Evolutionary conservation across 306 rosid genomes (phyloP).

Genomic region (Vigna mungo): DNA sequence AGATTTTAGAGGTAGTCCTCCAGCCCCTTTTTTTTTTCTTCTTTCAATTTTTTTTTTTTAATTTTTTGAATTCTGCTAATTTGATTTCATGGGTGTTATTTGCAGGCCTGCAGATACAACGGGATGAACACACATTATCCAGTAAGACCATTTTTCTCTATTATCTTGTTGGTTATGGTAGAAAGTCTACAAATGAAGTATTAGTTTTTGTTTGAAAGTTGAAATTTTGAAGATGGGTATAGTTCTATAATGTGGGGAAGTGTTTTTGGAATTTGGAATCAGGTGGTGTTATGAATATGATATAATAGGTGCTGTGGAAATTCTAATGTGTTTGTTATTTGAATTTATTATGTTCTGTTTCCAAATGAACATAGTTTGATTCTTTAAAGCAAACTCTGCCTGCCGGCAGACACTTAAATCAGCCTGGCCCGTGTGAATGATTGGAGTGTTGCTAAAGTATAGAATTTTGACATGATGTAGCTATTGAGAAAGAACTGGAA

Average conservation of each 20-base stretch:
- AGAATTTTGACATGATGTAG: slow-evolving; percentile 67
- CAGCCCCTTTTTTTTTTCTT: not conserved
- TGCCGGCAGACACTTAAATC: slow-evolving; percentile 35
- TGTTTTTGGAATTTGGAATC: slow-evolving; percentile 28
- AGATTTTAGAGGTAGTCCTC: slow-evolving; percentile 48
- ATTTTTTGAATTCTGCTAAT: not conserved
- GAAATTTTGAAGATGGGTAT: not conserved
- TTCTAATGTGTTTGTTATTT: not conserved
- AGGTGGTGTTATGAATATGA: slow-evolving; percentile 1
- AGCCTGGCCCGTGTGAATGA: slow-evolving; percentile 36
- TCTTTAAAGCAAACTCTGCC: not conserved
- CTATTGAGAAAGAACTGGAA: slow-evolving; percentile 88
- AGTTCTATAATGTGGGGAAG: not conserved
- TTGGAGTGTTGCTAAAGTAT: slow-evolving; percentile 53
- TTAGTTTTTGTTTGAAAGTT: not conserved
- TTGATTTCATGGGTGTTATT: not conserved
- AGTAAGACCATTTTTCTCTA: slow-evolving; percentile 53
- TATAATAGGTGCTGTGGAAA: not conserved
- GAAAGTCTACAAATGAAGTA: not conserved
- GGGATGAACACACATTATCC: slow-evolving; percentile 64
- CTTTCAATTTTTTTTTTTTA: not conserved
- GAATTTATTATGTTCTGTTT: not conserved
- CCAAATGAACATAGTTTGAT: not conserved
- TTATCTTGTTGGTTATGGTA: too few species aligned
- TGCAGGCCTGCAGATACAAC: slow-evolving; percentile 82